Conservation (phyloP, 2,329 filamentous ascomycete species). For the Venturia effusa region DNA sequence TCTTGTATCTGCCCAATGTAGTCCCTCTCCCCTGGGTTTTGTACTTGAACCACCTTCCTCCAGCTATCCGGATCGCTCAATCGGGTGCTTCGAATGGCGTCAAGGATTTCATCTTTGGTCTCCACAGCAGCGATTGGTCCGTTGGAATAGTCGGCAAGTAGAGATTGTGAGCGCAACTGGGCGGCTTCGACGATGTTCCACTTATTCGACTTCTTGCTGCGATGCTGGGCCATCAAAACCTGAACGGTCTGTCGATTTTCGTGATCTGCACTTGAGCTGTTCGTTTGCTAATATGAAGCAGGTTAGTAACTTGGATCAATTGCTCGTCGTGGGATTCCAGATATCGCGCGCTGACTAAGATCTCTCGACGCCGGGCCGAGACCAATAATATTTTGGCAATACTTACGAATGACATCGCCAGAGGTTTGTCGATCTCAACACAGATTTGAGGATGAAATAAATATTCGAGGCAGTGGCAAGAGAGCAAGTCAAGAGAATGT, state of each 20-base stretch:
- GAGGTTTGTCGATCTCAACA: background rate
- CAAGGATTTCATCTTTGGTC: slow-evolving; percentile 72
- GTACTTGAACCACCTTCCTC: slow-evolving; percentile 68
- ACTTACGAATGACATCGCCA: background rate
- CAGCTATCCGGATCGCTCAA: slow-evolving; percentile 76
- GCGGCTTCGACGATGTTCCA: slow-evolving; percentile 74
- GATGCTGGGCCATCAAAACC: slow-evolving; percentile 22
- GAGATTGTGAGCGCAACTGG: slow-evolving; percentile 44
- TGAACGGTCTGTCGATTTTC: slow-evolving; percentile 12
- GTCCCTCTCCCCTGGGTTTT: slow-evolving; percentile 65
- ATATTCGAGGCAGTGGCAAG: background rate
- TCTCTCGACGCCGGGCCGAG: too few species aligned
- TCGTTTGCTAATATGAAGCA: background rate
- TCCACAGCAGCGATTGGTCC: slow-evolving; percentile 83
- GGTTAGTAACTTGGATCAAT: too few species aligned
- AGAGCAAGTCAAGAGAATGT: background rate
- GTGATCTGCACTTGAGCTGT: slow-evolving; percentile 11
- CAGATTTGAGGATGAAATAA: background rate
- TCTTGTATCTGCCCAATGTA: slow-evolving; percentile 78
- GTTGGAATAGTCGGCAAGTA: slow-evolving; percentile 60
- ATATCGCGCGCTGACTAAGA: too few species aligned
- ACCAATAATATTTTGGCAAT: background rate
- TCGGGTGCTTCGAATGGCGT: slow-evolving; percentile 61
- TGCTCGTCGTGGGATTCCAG: too few species aligned
- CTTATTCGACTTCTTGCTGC: slow-evolving; percentile 85